These are phyloP conservation scores for Polytrichum commune DNA, from an alignment of 225 moss, liverwort and hornwort genomes.

Conservation along the genomic window DNA sequence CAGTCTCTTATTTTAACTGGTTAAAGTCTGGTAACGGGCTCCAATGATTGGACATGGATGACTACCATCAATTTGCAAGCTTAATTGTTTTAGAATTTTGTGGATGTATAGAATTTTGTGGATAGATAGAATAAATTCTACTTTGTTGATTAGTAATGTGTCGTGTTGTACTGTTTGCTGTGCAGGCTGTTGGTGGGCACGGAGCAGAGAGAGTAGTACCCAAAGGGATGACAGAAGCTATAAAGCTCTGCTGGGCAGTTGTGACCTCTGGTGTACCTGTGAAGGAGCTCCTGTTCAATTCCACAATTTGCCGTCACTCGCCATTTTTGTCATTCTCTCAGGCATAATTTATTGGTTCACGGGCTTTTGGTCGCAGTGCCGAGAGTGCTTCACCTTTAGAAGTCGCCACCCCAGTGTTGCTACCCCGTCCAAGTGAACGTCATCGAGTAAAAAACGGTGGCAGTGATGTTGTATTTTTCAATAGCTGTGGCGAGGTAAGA, in stretches of 20 bases:
- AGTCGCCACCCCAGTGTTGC: constrained; percentile 53
- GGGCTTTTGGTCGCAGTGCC: constrained; percentile 39
- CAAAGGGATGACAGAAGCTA: constrained; percentile 47
- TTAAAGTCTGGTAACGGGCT: no score
- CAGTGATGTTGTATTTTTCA: constrained; percentile 66
- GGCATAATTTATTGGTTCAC: constrained; percentile 38
- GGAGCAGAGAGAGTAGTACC: constrained; percentile 52
- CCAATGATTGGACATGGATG: no score
- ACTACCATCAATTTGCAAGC: no score
- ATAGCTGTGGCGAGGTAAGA: constrained; percentile 56
- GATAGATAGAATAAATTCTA: no score
- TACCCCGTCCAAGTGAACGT: constrained; percentile 44
- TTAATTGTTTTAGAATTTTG: not conserved
- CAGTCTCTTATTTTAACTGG: no score
- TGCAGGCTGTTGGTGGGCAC: constrained; percentile 57
- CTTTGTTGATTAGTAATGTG: no score
- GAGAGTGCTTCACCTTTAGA: constrained; percentile 40
- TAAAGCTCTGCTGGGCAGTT: constrained; percentile 68
- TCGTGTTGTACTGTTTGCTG: not conserved
- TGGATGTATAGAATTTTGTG: not conserved
- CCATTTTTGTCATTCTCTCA: constrained; percentile 44
- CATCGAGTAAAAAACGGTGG: constrained; percentile 51
- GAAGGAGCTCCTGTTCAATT: constrained; percentile 53
- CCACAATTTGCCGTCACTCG: constrained; percentile 62
- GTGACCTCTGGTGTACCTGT: constrained; percentile 67